phyloP scores from a whole-genome alignment of 2,329 filamentous ascomycete species.

The Alternaria brassicicola region DNA sequence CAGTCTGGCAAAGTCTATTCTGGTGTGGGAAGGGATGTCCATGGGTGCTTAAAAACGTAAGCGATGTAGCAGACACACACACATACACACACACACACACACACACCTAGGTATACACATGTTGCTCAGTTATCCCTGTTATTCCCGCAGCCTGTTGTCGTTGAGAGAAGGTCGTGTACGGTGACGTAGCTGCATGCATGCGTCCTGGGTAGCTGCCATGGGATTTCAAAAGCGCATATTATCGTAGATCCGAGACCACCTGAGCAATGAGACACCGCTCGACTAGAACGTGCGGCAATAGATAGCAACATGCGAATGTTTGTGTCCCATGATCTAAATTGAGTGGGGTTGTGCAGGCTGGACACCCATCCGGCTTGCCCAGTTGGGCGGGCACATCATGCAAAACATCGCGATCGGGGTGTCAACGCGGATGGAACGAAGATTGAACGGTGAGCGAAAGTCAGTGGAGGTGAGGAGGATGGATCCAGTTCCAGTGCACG shows the following conservation, averaged over 20 bases:
- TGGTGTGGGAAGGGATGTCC: neutral
- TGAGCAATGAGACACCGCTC: neutral
- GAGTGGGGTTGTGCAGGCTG: constrained; percentile 12
- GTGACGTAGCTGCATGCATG: neutral
- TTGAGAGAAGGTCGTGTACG: neutral
- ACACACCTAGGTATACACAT: neutral
- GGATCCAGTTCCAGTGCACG: neutral
- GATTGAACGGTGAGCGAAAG: constrained; percentile 4
- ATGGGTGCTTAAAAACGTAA: neutral
- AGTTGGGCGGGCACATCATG: constrained; percentile 2
- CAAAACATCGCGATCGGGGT: constrained; percentile 2
- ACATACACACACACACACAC: too few relatives aligned
- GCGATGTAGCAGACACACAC: neutral
- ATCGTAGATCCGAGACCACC: neutral
- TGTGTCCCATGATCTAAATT: constrained; percentile 1
- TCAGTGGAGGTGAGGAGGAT: neutral
- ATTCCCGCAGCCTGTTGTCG: neutral
- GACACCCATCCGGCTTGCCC: neutral
- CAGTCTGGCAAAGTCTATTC: neutral
- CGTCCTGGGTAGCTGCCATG: neutral
- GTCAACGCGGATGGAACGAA: neutral
- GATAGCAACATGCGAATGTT: neutral
- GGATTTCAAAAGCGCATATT: constrained; percentile 10
- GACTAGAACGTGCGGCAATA: neutral
- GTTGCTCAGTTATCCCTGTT: neutral